phyloP scores from a whole-genome alignment of 768 basidiomycete genomes.

The Lepiota venenata region DNA sequence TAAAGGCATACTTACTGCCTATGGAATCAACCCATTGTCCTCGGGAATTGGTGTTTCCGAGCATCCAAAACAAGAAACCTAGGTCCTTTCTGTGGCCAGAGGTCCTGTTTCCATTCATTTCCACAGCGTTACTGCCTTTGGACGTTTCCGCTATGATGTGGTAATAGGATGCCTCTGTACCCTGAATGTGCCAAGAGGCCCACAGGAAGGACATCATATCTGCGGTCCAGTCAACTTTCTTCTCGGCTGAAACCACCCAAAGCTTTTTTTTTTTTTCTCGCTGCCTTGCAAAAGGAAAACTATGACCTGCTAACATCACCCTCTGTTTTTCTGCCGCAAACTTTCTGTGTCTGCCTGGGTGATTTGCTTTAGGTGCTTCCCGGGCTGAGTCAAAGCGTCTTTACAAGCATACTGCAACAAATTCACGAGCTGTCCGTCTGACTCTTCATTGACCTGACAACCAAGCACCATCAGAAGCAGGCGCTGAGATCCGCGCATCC shows the following conservation, averaged over 20 bases:
- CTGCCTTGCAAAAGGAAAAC: neutral
- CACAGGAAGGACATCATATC: neutral
- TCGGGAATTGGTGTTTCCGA: slow-evolving; percentile 4
- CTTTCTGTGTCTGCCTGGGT: neutral
- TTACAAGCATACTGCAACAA: slow-evolving; percentile 17
- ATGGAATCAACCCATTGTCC: slow-evolving; percentile 1
- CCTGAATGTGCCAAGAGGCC: neutral
- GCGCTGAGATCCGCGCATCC: slow-evolving; percentile 41
- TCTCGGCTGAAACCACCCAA: neutral
- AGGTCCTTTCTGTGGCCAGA: neutral
- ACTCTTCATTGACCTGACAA: slow-evolving; percentile 34
- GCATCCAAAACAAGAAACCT: slow-evolving; percentile 5
- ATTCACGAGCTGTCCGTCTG: slow-evolving; percentile 25
- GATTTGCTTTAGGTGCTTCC: slow-evolving; percentile 10
- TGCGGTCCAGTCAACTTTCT: neutral
- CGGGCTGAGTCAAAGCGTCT: neutral
- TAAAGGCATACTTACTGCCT: neutral
- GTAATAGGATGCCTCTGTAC: neutral
- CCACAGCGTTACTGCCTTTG: neutral
- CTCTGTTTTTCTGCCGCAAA: neutral
- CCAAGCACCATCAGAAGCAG: slow-evolving; percentile 34
- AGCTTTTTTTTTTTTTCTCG: neutral
- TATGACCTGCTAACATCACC: neutral
- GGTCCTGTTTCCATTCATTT: neutral
- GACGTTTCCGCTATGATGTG: neutral